Evolutionary conservation across 805 yeast genomes (phyloP), one percentile per base, ranked within the genome.

Genomic region (Candida sonorensis): DNA sequence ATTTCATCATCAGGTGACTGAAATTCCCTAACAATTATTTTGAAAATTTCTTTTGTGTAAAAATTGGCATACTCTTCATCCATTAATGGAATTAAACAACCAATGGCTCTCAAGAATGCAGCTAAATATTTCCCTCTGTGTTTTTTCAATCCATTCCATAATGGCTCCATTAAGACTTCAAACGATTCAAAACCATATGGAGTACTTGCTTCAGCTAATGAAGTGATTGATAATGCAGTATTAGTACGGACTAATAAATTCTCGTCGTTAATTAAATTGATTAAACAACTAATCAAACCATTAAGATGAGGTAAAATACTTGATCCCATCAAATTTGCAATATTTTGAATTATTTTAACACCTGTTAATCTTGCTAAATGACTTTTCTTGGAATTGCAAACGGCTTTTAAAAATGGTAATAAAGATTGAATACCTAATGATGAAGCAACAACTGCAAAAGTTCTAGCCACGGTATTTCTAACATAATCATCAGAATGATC

Each of bases 101-200:
- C 95, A 16, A 88, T 63, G 31, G 94, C 82, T 48, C 74, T 75
- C 40, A 90, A 51, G 48, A 81, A 85, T 2, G 85, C 75, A 0
- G 95, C 81, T 31, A 87, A 63, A 0, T 77, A 67, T 45, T 75
- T 73, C 4, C 97, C 97, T 40, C 95, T 64, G 41, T 83, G 92
- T 24, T 68, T 68, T 28, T 75, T 69, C 16, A 85, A 69, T 4
- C 95, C 96, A 9, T 62, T 57, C 95, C 96, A 87, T 5, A 85
- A 59, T 0, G 86, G 82, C 34, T 83, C 90, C 22, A 90, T 50
- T 0, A 78, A 66, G 0, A 59, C 57, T 45, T 87, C 94, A 52
- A 90, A 88, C 0, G 90, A 75, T 46, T 85, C 96, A 34, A 84
- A 81, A 28, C 97, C 98, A 57, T 81, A 85, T 0, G 97, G 97